Percentiles rank a stretch among this genome's conserved stretches.
Conservation (phyloP, 208 protist species). For the Acanthamoeba divionensis region DNA sequence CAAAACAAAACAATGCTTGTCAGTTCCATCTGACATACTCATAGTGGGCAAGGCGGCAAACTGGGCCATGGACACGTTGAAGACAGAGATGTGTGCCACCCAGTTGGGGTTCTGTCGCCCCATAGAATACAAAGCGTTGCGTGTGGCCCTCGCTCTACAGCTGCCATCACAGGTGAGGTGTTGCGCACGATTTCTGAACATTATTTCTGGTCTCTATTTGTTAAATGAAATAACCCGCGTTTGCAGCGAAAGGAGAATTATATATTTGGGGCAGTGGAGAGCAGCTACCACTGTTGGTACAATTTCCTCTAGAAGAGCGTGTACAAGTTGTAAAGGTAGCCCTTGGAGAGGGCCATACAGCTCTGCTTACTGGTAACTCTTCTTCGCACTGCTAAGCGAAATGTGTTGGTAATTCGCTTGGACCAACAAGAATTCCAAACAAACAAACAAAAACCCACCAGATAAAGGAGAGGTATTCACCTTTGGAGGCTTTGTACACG, state of each 20-base stretch:
- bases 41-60: not conserved
- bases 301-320: not conserved
- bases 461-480: constrained; percentile 21
- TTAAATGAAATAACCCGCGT: not conserved
- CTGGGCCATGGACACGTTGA: not conserved
- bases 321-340: not conserved
- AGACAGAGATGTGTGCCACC: not conserved
- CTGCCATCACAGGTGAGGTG: not conserved
- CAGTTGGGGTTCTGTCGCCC: not conserved
- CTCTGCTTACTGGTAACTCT: not conserved
- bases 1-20: too few species aligned
- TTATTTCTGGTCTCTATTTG: not conserved
- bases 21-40: too few species aligned
- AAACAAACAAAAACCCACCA: not conserved
- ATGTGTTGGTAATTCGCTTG: not conserved
- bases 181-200: not conserved
- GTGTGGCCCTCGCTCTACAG: not conserved
- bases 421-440: not conserved
- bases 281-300: not conserved
- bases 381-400: not conserved
- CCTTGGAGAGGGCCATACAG: not conserved
- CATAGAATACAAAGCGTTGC: not conserved
- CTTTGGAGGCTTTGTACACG: not conserved
- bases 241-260: not conserved
- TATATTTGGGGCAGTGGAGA: not conserved